Base-by-base conservation (phyloP, 805 yeast species). In the Saccharomycopsis amapae region DNA sequence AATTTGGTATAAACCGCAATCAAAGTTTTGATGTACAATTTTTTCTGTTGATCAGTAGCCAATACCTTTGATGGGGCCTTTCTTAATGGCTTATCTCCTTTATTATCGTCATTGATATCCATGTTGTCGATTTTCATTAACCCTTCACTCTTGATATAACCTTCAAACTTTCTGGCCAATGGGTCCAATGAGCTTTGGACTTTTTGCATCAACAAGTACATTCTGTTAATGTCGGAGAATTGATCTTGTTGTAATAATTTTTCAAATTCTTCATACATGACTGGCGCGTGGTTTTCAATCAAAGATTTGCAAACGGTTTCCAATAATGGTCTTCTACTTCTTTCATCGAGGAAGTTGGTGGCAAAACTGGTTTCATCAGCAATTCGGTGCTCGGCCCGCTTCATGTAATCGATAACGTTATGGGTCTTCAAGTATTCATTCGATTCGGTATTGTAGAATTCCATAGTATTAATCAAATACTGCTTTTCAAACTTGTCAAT, bases 361-460 rank as follows among this genome's bases (percentile, higher is more conserved):
- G 90, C 80, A 35, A 93, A 73, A 38, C 79, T 73, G 51, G 83
- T 78, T 64, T 93, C 98, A 60, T 88, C 96, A 32, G 75, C 75
- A 41, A 94, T 75, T 51, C 97, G 73, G 44, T 75, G 73, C 55
- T 85, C 88, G 33, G 96, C 95, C 61, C 82, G 85, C 50, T 75
- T 78, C 76, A 93, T 80, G 66, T 93, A 93, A 58, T 87, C 95
- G 20, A 89, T 90, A 40, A 90, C 90, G 53, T 87, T 83, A 62
- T 88, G 84, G 25, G 76, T 75, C 2, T 73, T 64, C 49, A 93
- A 68, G 60, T 79, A 88, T 36, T 70, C 71, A 15, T 67, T 65
- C 33, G 93, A 79, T 63, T 88, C 96, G 37, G 68, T 68, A 19
- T 69, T 66, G 41, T 63, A 64, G 43, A 61, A 63, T 30, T 71